phyloP scores from a whole-genome alignment of 768 basidiomycete genomes.

The Trametes coccinea region DNA sequence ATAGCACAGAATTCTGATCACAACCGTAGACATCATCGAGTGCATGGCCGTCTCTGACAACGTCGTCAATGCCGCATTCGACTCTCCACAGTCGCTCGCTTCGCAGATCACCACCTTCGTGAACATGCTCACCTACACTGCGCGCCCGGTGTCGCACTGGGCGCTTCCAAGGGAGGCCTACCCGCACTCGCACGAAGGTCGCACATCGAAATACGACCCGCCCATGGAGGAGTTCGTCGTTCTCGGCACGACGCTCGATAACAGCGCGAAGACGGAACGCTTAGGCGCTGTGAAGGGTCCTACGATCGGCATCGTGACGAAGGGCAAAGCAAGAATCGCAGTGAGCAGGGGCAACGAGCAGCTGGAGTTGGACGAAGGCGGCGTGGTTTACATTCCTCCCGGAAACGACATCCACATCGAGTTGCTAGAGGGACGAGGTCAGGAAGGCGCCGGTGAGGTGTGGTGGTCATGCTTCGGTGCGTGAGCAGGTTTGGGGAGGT shows the following conservation, averaged over 20 bases:
- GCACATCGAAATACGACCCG: conserved; percentile 28
- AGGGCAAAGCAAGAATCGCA: conserved; percentile 18
- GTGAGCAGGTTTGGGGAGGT: no score
- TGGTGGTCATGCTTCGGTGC: conserved; percentile 29
- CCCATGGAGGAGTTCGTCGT: conserved; percentile 33
- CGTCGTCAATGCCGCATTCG: conserved; percentile 56
- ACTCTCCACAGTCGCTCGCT: conserved; percentile 19
- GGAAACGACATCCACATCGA: conserved; percentile 23
- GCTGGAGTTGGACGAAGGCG: conserved; percentile 23
- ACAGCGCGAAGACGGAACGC: conserved; percentile 10
- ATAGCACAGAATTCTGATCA: neutral
- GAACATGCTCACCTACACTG: conserved; percentile 30
- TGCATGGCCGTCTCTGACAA: conserved; percentile 62
- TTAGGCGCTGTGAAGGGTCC: conserved; percentile 24
- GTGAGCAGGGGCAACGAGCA: conserved; percentile 17
- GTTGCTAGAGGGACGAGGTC: conserved; percentile 14
- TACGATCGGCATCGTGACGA: conserved; percentile 30
- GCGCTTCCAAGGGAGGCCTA: conserved; percentile 21
- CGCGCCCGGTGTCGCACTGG: conserved; percentile 29
- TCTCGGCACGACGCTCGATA: conserved; percentile 26
- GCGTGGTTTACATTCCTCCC: conserved; percentile 27
- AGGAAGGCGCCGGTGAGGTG: conserved; percentile 24
- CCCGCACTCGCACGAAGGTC: conserved; percentile 13
- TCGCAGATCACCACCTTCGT: conserved; percentile 26
- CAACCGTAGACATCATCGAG: conserved; percentile 53